Base-by-base conservation (phyloP, 495 filamentous ascomycete species). In the Glarea lozoyensis region DNA sequence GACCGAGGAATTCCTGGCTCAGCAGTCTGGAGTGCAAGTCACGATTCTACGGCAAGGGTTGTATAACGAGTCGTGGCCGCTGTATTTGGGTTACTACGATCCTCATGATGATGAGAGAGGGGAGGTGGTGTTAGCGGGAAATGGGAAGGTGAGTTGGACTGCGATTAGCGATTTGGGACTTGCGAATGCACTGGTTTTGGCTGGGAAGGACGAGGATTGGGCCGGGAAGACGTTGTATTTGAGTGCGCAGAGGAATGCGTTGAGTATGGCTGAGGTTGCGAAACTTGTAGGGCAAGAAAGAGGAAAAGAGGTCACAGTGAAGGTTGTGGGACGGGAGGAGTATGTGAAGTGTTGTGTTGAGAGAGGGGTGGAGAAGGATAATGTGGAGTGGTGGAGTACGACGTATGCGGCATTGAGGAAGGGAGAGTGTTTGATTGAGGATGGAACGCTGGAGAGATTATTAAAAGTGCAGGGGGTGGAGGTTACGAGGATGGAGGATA, bases 21-120 rank as follows among this genome's bases (percentile, higher is more conserved):
- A 52, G 9, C 35, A 47, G 0, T 23, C 16, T 3, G 50, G 59
- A 19, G 49, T 73, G 1, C 62, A 61, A 13, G 70, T 64, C 30
- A 84, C 79, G 0, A 39, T 63, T 9, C 53, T 84, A 20, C 66
- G 82, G 2, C 75, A 81, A 59, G 82, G 81, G 0, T 45, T 85
- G 21, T 86, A 85, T 50, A 68, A 70, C 7, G 78, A 84, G 60
- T 78, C 72, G 4, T 84, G 74, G 65, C 79, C 79, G 10, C 67
- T 85, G 46, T 86, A 87, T 55, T 75, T 79, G 1, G 71, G 73
- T 0, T 81, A 79, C 58, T 78, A 77, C 48, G 63, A 74, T 34
- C 54, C 63, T 0, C 41, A 49, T n/a, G 16, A 40, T 9, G 37
- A 40, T 12, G 54, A 54, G 19, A 17, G 49, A 13, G 25, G 34